These are phyloP conservation scores for Colletotrichum salicis DNA, from an alignment of 2,329 filamentous ascomycete genomes.

Conservation along the genomic window DNA sequence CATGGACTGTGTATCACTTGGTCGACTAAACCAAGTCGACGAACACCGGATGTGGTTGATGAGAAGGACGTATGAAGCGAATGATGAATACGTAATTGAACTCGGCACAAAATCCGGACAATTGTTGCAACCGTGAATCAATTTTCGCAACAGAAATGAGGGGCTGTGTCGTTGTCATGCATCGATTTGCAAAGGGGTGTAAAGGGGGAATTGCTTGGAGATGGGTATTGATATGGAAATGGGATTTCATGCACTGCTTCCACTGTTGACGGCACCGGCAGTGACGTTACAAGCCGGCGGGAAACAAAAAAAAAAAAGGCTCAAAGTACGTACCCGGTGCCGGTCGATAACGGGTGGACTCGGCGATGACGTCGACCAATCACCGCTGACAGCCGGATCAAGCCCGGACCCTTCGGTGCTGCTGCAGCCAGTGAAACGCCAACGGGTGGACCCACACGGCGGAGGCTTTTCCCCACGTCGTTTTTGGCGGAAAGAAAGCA, in stretches of 20 bases:
- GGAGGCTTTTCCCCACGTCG: conserved; percentile 4
- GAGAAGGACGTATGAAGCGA: neutral
- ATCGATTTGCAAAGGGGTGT: neutral
- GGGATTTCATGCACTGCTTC: neutral
- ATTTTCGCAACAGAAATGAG: neutral
- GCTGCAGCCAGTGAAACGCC: conserved; percentile 24
- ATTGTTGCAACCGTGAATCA: neutral
- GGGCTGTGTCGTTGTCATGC: neutral
- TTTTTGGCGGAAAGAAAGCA: conserved; percentile 3
- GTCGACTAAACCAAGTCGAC: no score
- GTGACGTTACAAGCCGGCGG: neutral
- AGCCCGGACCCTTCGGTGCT: conserved; percentile 11
- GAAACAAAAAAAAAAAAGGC: conserved; percentile 12
- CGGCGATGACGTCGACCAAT: conserved; percentile 14
- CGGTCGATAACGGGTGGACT: neutral
- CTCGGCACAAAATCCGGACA: neutral
- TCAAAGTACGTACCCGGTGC: neutral
- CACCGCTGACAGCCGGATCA: neutral
- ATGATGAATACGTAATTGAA: neutral
- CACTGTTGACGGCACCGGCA: neutral
- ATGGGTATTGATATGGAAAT: neutral
- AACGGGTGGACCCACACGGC: conserved; percentile 6
- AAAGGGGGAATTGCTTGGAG: neutral
- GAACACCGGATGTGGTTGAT: neutral
- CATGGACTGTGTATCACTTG: neutral